A percentile compares a stretch with the other conserved stretches of the same genome.
These are phyloP conservation scores for Emergomyces orientalis DNA, from an alignment of 2,329 filamentous ascomycete species.

Conservation along the genomic window DNA sequence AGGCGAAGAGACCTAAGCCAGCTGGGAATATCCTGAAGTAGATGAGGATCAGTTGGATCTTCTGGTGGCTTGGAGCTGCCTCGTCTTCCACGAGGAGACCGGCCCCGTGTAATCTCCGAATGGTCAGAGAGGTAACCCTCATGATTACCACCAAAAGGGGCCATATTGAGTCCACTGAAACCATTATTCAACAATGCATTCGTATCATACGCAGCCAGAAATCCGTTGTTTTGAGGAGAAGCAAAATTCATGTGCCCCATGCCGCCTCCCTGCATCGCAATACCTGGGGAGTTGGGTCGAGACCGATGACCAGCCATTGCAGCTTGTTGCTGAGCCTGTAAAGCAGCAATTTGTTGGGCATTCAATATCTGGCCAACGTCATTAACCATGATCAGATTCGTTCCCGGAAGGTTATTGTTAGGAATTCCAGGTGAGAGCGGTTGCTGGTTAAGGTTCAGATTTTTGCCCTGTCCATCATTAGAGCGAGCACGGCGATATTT, in stretches of 20 bases:
- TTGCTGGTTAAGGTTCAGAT: constrained; percentile 42
- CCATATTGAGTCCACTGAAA: constrained; percentile 61
- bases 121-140: constrained; percentile 92
- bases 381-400: constrained; percentile 88
- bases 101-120: constrained; percentile 79
- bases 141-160: constrained; percentile 61
- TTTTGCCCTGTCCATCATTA: constrained; percentile 57
- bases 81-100: constrained; percentile 82
- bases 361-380: constrained; percentile 82
- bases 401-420: constrained; percentile 53
- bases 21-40: constrained; percentile 89
- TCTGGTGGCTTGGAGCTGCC: constrained; percentile 96
- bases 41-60: constrained; percentile 82
- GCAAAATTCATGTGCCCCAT: constrained; percentile 59
- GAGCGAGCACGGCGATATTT: constrained; percentile 91
- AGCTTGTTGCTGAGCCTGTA: constrained; percentile 59
- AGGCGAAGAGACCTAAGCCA: constrained; percentile 91
- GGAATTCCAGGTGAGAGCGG: constrained; percentile 59
- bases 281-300: constrained; percentile 78
- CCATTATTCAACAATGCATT: constrained; percentile 63
- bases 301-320: constrained; percentile 54
- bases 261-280: constrained; percentile 59
- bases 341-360: constrained; percentile 71
- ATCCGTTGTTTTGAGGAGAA: constrained; percentile 90
- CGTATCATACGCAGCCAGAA: constrained; percentile 75